Percentiles rank a stretch among this genome's conserved stretches.
Evolutionary conservation across 768 basidiomycete species (phyloP).

Genomic region (Psilocybe subaeruginosa): DNA sequence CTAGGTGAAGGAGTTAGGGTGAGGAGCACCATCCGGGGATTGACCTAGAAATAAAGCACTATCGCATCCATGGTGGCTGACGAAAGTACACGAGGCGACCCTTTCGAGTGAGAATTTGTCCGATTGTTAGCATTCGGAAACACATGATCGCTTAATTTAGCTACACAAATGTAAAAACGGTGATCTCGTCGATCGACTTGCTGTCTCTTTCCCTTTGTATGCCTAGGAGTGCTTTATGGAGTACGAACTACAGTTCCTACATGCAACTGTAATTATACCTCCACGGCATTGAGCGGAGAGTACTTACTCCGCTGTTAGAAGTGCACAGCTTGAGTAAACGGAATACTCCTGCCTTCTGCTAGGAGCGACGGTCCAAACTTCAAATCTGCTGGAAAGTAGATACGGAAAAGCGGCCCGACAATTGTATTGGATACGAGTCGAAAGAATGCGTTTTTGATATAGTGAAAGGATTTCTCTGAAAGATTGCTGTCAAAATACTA

Average conservation of each 20-base stretch:
- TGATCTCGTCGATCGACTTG: conserved; percentile 9
- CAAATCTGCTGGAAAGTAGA: no score
- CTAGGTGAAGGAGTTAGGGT: no score
- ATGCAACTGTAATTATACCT: not conserved
- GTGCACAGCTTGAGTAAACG: no score
- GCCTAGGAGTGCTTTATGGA: not conserved
- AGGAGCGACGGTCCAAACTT: no score
- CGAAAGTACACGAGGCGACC: conserved; percentile 9
- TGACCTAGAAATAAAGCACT: not conserved
- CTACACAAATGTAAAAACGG: conserved; percentile 1
- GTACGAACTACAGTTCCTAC: not conserved
- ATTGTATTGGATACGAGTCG: no score
- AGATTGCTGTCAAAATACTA: not conserved
- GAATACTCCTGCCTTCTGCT: no score
- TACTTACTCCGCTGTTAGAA: not conserved
- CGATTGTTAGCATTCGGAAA: not conserved
- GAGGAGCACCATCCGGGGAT: conserved; percentile 2
- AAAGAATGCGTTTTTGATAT: not conserved
- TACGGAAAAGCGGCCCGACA: no score
- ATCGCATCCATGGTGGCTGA: not conserved
- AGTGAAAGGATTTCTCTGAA: not conserved
- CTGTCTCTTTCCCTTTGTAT: not conserved
- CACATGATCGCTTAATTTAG: conserved; percentile 14
- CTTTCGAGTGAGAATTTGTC: not conserved
- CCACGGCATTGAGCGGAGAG: not conserved